Conservation (phyloP, 2,329 filamentous ascomycete genomes). For the Geosmithia morbida region DNA sequence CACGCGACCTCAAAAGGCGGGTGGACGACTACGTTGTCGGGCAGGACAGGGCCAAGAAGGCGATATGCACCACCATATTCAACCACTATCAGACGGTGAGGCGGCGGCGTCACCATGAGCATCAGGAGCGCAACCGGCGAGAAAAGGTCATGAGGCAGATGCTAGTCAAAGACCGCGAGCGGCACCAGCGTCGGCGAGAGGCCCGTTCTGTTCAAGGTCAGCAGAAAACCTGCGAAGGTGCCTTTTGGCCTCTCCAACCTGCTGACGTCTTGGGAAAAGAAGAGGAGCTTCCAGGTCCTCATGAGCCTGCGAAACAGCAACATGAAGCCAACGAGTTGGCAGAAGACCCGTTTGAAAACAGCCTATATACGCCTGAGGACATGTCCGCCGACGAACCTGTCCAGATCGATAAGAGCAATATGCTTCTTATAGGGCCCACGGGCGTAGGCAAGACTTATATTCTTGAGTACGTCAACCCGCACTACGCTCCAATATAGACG, state of each 20-base stretch:
- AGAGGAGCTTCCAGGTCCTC: slow-evolving; percentile 43
- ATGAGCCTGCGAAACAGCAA: slow-evolving; percentile 28
- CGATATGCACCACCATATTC: slow-evolving; percentile 83
- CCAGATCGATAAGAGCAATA: slow-evolving; percentile 90
- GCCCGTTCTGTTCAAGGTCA: slow-evolving; percentile 69
- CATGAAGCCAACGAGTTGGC: slow-evolving; percentile 18
- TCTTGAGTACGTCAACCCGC: slow-evolving; percentile 39
- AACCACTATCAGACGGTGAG: slow-evolving; percentile 91
- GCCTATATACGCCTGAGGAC: slow-evolving; percentile 36
- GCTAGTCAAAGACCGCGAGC: slow-evolving; percentile 51
- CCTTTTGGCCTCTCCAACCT: slow-evolving; percentile 8
- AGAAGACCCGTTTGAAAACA: slow-evolving; percentile 16
- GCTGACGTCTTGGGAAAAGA: slow-evolving; percentile 29
- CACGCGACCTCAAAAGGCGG: slow-evolving; percentile 66
- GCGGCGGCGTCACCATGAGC: slow-evolving; percentile 64
- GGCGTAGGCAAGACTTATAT: slow-evolving; percentile 97
- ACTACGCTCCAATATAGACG: not conserved
- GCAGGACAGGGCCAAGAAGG: slow-evolving; percentile 88
- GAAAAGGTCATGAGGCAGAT: slow-evolving; percentile 60
- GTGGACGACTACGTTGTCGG: slow-evolving; percentile 95
- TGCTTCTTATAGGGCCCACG: slow-evolving; percentile 79
- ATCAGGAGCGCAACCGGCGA: slow-evolving; percentile 37
- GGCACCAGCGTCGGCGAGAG: slow-evolving; percentile 37
- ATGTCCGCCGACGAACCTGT: slow-evolving; percentile 29
- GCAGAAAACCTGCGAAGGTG: slow-evolving; percentile 7